phyloP scores from a whole-genome alignment of 139 green algal genomes.

The Chlorella sp. region DNA sequence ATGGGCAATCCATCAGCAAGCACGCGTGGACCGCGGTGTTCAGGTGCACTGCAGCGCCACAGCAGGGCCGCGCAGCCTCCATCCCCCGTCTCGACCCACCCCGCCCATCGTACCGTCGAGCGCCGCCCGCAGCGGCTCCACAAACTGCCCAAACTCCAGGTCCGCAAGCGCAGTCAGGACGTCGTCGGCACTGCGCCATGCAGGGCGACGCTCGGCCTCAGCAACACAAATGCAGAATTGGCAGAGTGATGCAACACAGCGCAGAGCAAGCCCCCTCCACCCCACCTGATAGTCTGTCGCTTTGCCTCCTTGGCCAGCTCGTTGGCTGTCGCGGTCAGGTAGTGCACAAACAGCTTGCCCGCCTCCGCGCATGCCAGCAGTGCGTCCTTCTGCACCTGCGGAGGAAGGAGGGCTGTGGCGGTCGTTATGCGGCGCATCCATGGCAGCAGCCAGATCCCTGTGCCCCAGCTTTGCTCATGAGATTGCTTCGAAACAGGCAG shows the following conservation, averaged over 20 bases:
- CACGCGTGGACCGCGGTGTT: too few relatives aligned
- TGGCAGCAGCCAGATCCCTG: not conserved
- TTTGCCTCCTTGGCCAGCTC: conserved; percentile 83
- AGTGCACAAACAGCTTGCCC: conserved; percentile 90
- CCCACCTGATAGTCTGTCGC: conserved; percentile 78
- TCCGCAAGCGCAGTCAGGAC: conserved; percentile 79
- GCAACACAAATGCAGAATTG: too few relatives aligned
- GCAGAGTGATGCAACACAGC: too few relatives aligned
- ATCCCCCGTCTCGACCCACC: not conserved
- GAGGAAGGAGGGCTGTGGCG: not conserved
- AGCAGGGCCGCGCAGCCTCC: not conserved
- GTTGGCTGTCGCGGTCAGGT: conserved; percentile 83
- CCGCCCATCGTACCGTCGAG: conserved; percentile 61
- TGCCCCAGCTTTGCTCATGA: not conserved
- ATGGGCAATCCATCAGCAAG: not conserved
- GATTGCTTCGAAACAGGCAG: not conserved
- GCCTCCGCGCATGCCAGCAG: conserved; percentile 78
- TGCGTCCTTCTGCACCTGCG: conserved; percentile 56
- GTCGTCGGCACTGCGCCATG: conserved; percentile 82
- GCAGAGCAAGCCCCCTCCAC: too few relatives aligned
- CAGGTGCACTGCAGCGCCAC: not conserved
- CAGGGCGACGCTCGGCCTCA: too few relatives aligned
- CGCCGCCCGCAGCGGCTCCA: conserved; percentile 58
- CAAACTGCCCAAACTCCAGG: conserved; percentile 81
- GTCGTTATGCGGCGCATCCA: not conserved